A percentile compares a stretch with the other conserved stretches of the same genome.
Evolutionary conservation across 352 stramenopile species (phyloP).

Genomic region (Pythium aphanidermatum): DNA sequence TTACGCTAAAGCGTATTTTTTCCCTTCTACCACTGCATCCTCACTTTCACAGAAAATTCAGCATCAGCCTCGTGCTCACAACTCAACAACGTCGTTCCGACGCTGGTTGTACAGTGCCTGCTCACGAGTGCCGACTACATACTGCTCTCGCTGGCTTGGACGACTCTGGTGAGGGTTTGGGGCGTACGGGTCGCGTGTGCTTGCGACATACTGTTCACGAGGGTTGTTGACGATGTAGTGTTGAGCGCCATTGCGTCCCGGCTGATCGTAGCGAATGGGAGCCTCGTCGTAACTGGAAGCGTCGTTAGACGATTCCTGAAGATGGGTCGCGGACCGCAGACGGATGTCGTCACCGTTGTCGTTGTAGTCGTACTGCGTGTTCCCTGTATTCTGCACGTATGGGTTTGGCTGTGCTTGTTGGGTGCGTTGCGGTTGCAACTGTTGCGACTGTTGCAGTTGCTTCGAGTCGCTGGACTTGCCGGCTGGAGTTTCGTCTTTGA

Average conservation of each 20-base stretch:
- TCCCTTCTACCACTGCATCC: too few species aligned
- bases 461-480: conserved; percentile 6
- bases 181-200: conserved; percentile 4
- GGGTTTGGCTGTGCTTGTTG: conserved; percentile 21
- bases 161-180: conserved; percentile 3
- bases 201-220: conserved; percentile 11
- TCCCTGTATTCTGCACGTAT: conserved; percentile 11
- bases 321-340: conserved; percentile 21
- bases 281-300: conserved; percentile 5
- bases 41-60: too few species aligned
- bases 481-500: conserved; percentile 21
- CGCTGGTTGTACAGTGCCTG: conserved; percentile 22
- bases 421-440: background rate
- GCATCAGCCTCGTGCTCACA: conserved; percentile 6
- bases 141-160: too few species aligned
- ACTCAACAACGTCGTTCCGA: conserved; percentile 24
- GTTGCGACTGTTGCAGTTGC: background rate
- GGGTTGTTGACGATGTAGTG: conserved; percentile 24
- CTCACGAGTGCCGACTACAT: conserved; percentile 11
- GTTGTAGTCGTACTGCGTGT: conserved; percentile 22
- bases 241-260: conserved; percentile 18
- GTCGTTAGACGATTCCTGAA: conserved; percentile 9
- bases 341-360: conserved; percentile 23
- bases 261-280: conserved; percentile 15
- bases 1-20: too few species aligned